phyloP scores from a whole-genome alignment of 495 filamentous ascomycete species.

The Xylona heveae region DNA sequence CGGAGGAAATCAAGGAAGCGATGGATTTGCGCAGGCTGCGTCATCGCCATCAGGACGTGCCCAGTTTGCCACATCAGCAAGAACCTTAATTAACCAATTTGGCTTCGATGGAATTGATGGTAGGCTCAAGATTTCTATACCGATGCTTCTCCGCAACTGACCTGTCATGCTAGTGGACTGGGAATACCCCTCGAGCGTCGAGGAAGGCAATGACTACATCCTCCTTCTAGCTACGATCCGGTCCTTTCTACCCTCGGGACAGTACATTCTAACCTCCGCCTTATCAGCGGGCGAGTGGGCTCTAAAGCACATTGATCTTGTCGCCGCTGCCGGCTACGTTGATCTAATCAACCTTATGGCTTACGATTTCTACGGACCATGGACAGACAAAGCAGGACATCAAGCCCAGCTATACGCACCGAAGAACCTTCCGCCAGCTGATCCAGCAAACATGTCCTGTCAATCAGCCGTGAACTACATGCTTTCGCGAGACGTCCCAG shows the following conservation, averaged over 20 bases:
- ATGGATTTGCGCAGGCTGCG: conserved; percentile 58
- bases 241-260: conserved; percentile 45
- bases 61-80: conserved; percentile 52
- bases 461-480: conserved; percentile 46
- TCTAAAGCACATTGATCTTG: conserved; percentile 55
- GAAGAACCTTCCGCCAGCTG: conserved; percentile 19
- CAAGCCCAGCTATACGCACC: conserved; percentile 61
- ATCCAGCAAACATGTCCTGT: conserved; percentile 34
- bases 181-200: conserved; percentile 56
- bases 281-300: conserved; percentile 60
- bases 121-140: conserved; percentile 17
- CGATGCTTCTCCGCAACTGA: neutral
- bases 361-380: conserved; percentile 75
- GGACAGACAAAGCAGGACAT: conserved; percentile 48
- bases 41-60: conserved; percentile 34
- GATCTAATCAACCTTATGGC: conserved; percentile 70
- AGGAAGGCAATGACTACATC: conserved; percentile 55
- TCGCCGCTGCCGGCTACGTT: conserved; percentile 37
- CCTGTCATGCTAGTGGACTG: conserved; percentile 46
- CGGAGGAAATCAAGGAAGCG: conserved; percentile 55
- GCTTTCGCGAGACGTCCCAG: conserved; percentile 40
- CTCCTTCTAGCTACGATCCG: conserved; percentile 47
- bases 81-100: conserved; percentile 48
- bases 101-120: conserved; percentile 75
- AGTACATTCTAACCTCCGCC: conserved; percentile 58